These are phyloP conservation scores for Amanita brunnescens DNA, from an alignment of 768 basidiomycete genomes.

Conservation along the genomic window DNA sequence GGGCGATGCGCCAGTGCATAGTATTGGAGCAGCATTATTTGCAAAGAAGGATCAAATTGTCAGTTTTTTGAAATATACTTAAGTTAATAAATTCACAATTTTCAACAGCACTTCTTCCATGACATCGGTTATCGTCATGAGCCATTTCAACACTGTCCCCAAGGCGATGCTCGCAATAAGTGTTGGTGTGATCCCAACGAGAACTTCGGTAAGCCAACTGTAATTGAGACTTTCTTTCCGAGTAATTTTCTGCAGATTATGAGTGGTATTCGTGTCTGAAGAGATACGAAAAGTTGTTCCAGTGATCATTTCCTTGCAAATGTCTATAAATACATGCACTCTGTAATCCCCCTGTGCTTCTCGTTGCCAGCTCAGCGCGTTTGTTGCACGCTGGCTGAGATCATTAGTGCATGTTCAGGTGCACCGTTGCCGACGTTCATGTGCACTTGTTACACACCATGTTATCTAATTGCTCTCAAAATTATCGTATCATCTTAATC, in stretches of 20 bases:
- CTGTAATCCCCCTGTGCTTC: background rate
- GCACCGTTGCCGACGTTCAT: background rate
- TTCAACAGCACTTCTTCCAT: constrained; percentile 71
- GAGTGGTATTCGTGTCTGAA: constrained; percentile 88
- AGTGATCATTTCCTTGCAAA: constrained; percentile 6
- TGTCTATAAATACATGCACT: background rate
- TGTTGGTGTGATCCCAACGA: constrained; percentile 78
- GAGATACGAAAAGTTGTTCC: constrained; percentile 60
- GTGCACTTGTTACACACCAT: background rate
- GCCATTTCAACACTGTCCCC: constrained; percentile 90
- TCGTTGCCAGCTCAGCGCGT: too few species aligned
- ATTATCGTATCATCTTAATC: background rate
- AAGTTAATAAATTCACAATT: constrained; percentile 4
- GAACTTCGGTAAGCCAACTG: constrained; percentile 53
- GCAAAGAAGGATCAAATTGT: constrained; percentile 79
- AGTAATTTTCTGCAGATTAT: constrained; percentile 38
- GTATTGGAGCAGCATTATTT: constrained; percentile 85
- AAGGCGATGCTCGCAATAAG: constrained; percentile 63
- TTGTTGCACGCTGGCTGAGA: background rate
- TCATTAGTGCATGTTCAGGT: background rate
- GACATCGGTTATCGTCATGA: constrained; percentile 92
- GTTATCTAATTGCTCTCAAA: background rate
- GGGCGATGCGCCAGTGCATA: constrained; percentile 91
- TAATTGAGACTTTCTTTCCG: constrained; percentile 2
- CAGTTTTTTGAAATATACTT: constrained; percentile 9